phyloP scores from a whole-genome alignment of 1,284 basidiomycete genomes.

The Porogramme epimiltina region DNA sequence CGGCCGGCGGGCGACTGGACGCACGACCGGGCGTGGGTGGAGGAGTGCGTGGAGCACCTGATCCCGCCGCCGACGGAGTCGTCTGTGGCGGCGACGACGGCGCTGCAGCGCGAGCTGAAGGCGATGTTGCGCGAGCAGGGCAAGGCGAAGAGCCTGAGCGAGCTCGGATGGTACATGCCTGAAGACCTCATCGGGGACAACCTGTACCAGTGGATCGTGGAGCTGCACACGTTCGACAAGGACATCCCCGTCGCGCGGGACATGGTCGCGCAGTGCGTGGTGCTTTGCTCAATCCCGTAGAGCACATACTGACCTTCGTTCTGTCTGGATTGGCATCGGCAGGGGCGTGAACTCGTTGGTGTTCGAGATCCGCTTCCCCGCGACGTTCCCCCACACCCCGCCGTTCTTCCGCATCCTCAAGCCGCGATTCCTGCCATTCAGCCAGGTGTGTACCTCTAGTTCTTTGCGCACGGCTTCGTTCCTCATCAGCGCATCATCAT shows the following conservation, averaged over 20 bases:
- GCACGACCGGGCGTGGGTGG: slow-evolving; percentile 53
- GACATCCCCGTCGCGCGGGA: slow-evolving; percentile 56
- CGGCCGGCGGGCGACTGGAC: slow-evolving; percentile 47
- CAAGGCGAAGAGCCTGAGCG: slow-evolving; percentile 43
- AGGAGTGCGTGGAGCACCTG: slow-evolving; percentile 41
- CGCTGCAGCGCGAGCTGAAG: slow-evolving; percentile 56
- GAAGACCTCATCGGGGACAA: slow-evolving; percentile 60
- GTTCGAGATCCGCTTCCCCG: slow-evolving; percentile 65
- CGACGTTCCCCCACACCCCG: slow-evolving; percentile 55
- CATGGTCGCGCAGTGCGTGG: slow-evolving; percentile 49
- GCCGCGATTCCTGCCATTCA: slow-evolving; percentile 62
- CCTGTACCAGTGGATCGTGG: slow-evolving; percentile 69
- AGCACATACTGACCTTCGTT: neutral
- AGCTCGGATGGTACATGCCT: slow-evolving; percentile 66
- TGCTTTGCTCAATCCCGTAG: neutral
- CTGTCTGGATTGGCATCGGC: neutral
- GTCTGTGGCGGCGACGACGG: slow-evolving; percentile 48
- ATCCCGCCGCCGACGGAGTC: slow-evolving; percentile 58
- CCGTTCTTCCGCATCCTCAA: slow-evolving; percentile 67
- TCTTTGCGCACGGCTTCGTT: neutral
- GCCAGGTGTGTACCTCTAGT: slow-evolving; percentile 32
- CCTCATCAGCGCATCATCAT: neutral
- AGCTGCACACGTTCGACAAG: slow-evolving; percentile 65
- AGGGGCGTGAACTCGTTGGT: slow-evolving; percentile 59
- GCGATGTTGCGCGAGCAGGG: slow-evolving; percentile 60